phyloP scores from a whole-genome alignment of 192 early-diverging fungal species.

The Globomyces pollinis-pini region DNA sequence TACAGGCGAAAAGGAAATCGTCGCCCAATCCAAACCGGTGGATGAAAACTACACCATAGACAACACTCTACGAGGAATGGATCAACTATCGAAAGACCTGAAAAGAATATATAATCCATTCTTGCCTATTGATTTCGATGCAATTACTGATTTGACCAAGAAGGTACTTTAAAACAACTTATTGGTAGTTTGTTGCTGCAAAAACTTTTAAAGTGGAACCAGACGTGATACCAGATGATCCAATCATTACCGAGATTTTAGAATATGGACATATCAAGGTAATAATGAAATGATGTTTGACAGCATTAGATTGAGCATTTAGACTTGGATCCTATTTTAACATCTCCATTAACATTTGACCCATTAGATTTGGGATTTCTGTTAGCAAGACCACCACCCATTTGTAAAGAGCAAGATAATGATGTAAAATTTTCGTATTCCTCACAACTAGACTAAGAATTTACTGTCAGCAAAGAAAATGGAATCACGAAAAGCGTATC shows the following conservation, averaged over 20 bases:
- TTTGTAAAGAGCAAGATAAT: not conserved
- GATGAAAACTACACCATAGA: not conserved
- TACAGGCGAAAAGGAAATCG: too few relatives aligned
- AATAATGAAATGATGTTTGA: constrained; percentile 1
- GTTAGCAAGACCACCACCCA: constrained; percentile 23
- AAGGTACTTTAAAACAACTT: too few relatives aligned
- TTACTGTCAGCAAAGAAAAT: not conserved
- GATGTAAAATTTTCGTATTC: not conserved
- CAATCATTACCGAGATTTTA: constrained; percentile 24
- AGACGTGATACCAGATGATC: constrained; percentile 15
- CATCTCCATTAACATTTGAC: constrained; percentile 14
- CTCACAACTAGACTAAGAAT: not conserved
- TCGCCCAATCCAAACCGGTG: too few relatives aligned
- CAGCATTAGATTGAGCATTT: constrained; percentile 20
- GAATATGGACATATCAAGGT: constrained; percentile 21
- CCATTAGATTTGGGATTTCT: constrained; percentile 25
- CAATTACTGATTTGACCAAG: not conserved
- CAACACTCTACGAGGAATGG: not conserved
- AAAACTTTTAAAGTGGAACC: not conserved
- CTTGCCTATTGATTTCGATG: not conserved
- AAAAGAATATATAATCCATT: not conserved
- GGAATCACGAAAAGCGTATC: constrained; percentile 7
- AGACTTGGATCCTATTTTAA: constrained; percentile 16
- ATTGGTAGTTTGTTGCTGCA: not conserved
- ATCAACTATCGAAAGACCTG: not conserved